Evolutionary conservation across 1,284 basidiomycete species (phyloP).

Genomic region (Melampsora larici-populina): DNA sequence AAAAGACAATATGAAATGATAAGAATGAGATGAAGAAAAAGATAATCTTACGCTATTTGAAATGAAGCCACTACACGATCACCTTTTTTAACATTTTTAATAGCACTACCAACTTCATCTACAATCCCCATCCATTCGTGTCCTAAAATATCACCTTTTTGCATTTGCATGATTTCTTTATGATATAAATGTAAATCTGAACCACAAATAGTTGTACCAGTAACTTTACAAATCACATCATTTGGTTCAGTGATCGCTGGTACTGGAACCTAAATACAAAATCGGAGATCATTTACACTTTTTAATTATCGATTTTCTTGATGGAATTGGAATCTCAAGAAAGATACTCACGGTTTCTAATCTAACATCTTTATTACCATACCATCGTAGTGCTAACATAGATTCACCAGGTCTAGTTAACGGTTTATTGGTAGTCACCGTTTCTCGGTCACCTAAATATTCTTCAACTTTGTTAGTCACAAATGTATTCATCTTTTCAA

Average conservation of each 20-base stretch:
- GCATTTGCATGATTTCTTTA: conserved; percentile 45
- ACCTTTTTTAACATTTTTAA: conserved; percentile 37
- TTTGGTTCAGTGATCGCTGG: conserved; percentile 46
- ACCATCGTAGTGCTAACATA: conserved; percentile 46
- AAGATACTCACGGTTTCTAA: neutral
- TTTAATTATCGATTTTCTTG: too few species aligned
- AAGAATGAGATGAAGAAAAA: neutral
- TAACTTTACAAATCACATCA: conserved; percentile 46
- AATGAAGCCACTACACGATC: conserved; percentile 46
- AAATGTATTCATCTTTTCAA: too few species aligned
- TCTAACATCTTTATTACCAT: conserved; percentile 45
- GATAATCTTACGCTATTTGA: conserved; percentile 32
- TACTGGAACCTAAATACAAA: conserved; percentile 15
- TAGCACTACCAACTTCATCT: conserved; percentile 25
- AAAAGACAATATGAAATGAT: too few species aligned
- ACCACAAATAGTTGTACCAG: conserved; percentile 47
- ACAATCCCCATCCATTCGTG: conserved; percentile 44
- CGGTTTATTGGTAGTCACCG: too few species aligned
- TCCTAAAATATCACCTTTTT: conserved; percentile 46
- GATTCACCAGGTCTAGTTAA: conserved; percentile 37
- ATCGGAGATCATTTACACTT: too few species aligned
- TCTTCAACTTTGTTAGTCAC: too few species aligned
- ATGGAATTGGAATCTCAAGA: too few species aligned
- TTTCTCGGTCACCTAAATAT: too few species aligned
- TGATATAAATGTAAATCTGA: conserved; percentile 48